Percentiles rank a stretch among this genome's conserved stretches.
phyloP scores from a whole-genome alignment of 805 yeast genomes.

The Hemisphaericaspora nanyangensis region DNA sequence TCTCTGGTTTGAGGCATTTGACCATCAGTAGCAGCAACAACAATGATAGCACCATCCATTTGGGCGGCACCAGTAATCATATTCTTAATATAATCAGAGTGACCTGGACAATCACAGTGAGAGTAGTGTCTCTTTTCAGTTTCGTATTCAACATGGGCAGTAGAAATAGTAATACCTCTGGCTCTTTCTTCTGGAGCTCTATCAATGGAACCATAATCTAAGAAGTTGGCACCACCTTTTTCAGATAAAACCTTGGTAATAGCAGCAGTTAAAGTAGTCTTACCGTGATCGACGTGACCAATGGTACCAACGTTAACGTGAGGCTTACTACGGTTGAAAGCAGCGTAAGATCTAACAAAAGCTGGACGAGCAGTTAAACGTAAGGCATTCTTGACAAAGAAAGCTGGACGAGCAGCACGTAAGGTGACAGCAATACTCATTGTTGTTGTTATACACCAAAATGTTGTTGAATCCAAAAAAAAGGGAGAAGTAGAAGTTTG shows the following conservation, averaged over 20 bases:
- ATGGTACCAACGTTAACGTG: slow-evolving; percentile 97
- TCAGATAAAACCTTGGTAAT: slow-evolving; percentile 90
- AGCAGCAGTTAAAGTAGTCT: slow-evolving; percentile 97
- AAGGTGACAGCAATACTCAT: slow-evolving; percentile 3
- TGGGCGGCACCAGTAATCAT: slow-evolving; percentile 99
- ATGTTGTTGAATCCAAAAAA: background rate
- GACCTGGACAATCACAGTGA: slow-evolving; percentile 98
- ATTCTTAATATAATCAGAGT: slow-evolving; percentile 97
- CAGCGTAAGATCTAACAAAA: slow-evolving; percentile 47
- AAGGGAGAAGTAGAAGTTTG: slow-evolving; percentile 1
- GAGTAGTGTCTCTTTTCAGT: slow-evolving; percentile 94
- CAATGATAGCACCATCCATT: slow-evolving; percentile 99
- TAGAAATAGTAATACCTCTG: slow-evolving; percentile 97
- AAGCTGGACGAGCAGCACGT: slow-evolving; percentile 5
- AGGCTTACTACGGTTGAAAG: slow-evolving; percentile 93
- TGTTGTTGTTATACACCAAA: background rate
- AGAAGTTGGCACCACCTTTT: slow-evolving; percentile 87
- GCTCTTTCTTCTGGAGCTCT: slow-evolving; percentile 99
- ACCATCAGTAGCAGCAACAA: slow-evolving; percentile 98
- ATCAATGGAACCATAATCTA: slow-evolving; percentile 91
- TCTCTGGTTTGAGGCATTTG: slow-evolving; percentile 99
- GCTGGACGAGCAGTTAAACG: slow-evolving; percentile 23
- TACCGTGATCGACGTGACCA: slow-evolving; percentile 99
- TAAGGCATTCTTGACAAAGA: background rate
- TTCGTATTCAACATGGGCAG: slow-evolving; percentile 97